These are phyloP conservation scores for Hygrophila difformis DNA, from an alignment of 257 asterid genomes.

Conservation along the genomic window DNA sequence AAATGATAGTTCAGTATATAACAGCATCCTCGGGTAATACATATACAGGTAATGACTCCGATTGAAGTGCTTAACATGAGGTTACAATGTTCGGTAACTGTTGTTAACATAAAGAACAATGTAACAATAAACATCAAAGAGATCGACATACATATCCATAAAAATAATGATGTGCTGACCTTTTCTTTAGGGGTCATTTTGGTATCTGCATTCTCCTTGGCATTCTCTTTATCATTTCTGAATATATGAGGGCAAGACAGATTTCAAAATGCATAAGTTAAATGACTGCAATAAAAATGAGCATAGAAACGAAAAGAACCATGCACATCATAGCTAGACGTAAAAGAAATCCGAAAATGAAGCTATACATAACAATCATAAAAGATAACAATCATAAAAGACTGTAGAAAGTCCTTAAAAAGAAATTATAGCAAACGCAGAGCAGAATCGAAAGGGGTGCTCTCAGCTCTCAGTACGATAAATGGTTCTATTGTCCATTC, in stretches of 20 bases:
- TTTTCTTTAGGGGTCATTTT: conserved; percentile 31
- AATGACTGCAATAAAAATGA: no score
- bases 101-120: no score
- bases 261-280: conserved; percentile 3
- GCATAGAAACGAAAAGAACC: no score
- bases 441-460: neutral
- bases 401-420: neutral
- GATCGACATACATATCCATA: neutral
- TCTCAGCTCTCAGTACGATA: no score
- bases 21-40: no score
- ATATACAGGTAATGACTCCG: no score
- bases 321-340: no score
- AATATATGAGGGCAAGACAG: conserved; percentile 14
- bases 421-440: neutral
- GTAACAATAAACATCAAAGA: neutral
- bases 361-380: no score
- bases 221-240: conserved; percentile 39
- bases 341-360: no score
- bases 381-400: no score
- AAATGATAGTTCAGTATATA: neutral
- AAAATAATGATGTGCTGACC: conserved; percentile 22
- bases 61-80: no score
- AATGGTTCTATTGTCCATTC: neutral
- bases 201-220: conserved; percentile 25
- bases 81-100: no score